Base-by-base conservation (phyloP, 192 early-diverging fungal genomes). In the Podila verticillata region DNA sequence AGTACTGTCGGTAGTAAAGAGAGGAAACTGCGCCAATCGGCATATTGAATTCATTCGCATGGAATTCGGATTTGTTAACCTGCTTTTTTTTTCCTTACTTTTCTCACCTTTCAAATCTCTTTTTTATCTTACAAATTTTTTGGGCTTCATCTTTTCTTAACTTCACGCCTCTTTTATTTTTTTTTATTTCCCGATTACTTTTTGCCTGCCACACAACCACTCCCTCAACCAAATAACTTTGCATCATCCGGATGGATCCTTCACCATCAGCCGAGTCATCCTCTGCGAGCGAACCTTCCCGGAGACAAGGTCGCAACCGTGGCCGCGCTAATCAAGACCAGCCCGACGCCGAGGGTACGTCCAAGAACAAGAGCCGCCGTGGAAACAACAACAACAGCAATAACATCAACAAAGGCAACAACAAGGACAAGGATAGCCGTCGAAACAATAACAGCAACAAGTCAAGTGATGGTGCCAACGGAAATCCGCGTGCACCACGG, bases 371-470 rank as follows among this genome's bases (percentile, higher is more conserved):
- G 3, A 3, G 20, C 30, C 20, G 20, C 22, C 51, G 51, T 24
- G 48, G 48, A 17, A 44, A 34, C 13, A 30, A 19, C 58, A 60
- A 2, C 9, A 35, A 36, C 48, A 61, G 35, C 35, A 54, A 51
- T 36, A 61, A 9, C 65, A 51, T 17, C 61, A 56, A 35, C 51
- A 51, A 34, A 31, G 22, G 31, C 44, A 70, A 61, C 15, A 56
- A 29, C 62, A 69, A 70, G 13, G 36, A 36, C 44, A 22, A 56
- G 47, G 61, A 71, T 59, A 65, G 51, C 49, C 69, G 67, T 24
- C 75, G 65, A 28, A 30, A 72, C 7, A 68, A 72, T 31, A 57
- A 61, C 51, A 57, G 54, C 51, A 67, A 63, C 58, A 79, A 65
- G 5, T 44, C 39, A 67, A 63, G 48, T 65, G 66, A 30, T 58